Evolutionary conservation across 768 basidiomycete genomes (phyloP).

Genomic region (Tremella fuciformis): DNA sequence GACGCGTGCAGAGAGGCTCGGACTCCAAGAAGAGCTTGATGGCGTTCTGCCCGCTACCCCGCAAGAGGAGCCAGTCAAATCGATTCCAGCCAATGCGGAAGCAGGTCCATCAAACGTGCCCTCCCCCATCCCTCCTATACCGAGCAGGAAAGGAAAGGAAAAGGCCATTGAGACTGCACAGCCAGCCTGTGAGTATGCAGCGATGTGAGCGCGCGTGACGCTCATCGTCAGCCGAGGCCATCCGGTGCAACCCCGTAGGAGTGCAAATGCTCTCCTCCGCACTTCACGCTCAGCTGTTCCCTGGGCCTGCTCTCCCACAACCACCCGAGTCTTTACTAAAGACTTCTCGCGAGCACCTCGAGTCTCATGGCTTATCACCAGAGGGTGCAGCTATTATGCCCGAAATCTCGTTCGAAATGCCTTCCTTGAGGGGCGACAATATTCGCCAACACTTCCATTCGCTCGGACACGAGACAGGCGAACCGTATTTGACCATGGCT

Average conservation of each 20-base stretch:
- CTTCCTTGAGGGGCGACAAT: slow-evolving; percentile 72
- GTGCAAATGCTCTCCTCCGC: slow-evolving; percentile 82
- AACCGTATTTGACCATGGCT: slow-evolving; percentile 75
- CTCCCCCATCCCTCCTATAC: not conserved
- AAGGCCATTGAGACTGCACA: slow-evolving; percentile 11
- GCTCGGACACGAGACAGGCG: slow-evolving; percentile 65
- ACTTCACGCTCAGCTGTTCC: slow-evolving; percentile 80
- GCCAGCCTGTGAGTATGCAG: not conserved
- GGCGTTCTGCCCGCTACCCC: too few relatives aligned
- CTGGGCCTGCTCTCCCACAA: slow-evolving; percentile 57
- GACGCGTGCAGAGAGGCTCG: too few relatives aligned
- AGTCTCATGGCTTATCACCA: slow-evolving; percentile 75
- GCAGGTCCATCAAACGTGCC: not conserved
- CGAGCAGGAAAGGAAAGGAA: slow-evolving; percentile 26
- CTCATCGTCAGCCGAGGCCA: not conserved
- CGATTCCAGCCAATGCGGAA: too few relatives aligned
- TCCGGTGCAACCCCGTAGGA: slow-evolving; percentile 73
- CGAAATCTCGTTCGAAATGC: slow-evolving; percentile 75
- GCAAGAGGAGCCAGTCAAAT: too few relatives aligned
- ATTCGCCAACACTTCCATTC: slow-evolving; percentile 85
- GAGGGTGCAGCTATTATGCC: slow-evolving; percentile 76
- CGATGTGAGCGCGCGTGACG: not conserved
- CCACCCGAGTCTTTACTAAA: slow-evolving; percentile 64
- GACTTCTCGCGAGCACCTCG: slow-evolving; percentile 76
- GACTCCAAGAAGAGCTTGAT: too few relatives aligned